Evolutionary conservation across 2,329 filamentous ascomycete species (phyloP), one percentile per base, ranked within the genome.

Genomic region (Apiospora hydei): DNA sequence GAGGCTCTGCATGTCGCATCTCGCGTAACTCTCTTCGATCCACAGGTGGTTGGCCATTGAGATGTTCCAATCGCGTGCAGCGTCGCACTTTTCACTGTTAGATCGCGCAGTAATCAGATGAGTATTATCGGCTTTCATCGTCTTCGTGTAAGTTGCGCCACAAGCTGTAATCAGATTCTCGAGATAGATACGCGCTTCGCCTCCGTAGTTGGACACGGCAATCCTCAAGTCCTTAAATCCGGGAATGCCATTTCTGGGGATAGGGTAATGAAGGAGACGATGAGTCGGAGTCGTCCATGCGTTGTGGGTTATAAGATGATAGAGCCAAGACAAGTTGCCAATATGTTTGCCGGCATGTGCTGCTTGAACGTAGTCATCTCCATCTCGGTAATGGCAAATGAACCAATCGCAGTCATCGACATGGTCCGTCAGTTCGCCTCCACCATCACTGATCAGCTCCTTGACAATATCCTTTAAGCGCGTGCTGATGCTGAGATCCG

Each of bases 21-120:
- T 94, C 1, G 96, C 94, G 79, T 98, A 99, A 82, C 95, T 97
- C 79, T 99, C 96, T 82, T 99, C 96, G 66, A 99, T 88, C 96
- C 96, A 99, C 0, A 99, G 87, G 80, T 99, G 96, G 81, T 98
- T 99, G 77, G 98, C 86, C 77, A 98, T 92, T 71, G 94, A 86
- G 71, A 98, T 92, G 70, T 93, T 92, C 96, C 96, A 99, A 83
- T 98, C 96, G 73, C 90, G 89, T 0, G 96, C 96, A 1, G 96
- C 96, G 49, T 93, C 91, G 81, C 94, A 98, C 82, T 99, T 99
- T 80, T 98, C 96, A 78, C 96, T 97, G 71, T 91, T 90, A 72
- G 92, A 91, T 77, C 97, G 93, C 5, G 96, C 96, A 0, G 96
- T 98, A 77, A 99, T 92, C 0, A 99, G 89, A 83, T 99, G 96